Conservation (phyloP, 2,329 filamentous ascomycete species). For the Penicillium sp. region DNA sequence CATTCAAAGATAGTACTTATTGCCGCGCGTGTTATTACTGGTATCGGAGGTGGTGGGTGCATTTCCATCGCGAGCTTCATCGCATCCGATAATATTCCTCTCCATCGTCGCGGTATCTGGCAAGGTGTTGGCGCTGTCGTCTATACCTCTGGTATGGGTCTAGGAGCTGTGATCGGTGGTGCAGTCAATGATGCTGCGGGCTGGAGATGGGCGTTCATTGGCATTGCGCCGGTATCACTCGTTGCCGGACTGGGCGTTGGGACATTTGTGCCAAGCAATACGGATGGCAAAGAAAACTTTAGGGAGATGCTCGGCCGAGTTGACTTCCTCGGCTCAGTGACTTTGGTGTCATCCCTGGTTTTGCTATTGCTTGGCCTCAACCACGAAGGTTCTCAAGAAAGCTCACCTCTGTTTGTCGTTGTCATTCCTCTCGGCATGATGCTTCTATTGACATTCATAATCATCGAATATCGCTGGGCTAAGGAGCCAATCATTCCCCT, state of each 20-base stretch:
- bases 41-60: constrained; percentile 16
- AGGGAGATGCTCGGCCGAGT: constrained; percentile 5
- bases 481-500: constrained; percentile 17
- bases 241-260: constrained; percentile 5
- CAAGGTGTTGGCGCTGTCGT: constrained; percentile 9
- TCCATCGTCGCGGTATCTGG: constrained; percentile 8
- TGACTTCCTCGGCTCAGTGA: constrained; percentile 11
- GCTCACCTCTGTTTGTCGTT: background rate
- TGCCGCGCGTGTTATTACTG: constrained; percentile 8
- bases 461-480: constrained; percentile 10
- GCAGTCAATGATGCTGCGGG: constrained; percentile 12
- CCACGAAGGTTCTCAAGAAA: constrained; percentile 5
- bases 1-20: constrained; percentile 5
- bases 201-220: constrained; percentile 17
- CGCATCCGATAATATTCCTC: constrained; percentile 15
- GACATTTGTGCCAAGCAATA: constrained; percentile 7
- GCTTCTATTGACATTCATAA: constrained; percentile 6
- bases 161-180: constrained; percentile 15
- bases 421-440: background rate
- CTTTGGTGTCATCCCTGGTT: constrained; percentile 12
- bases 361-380: constrained; percentile 13
- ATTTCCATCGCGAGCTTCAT: constrained; percentile 18
- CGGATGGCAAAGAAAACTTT: background rate
- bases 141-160: constrained; percentile 12
- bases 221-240: constrained; percentile 11